Evolutionary conservation across 345 rosid genomes (phyloP), one percentile per base, ranked within the genome.

Genomic region (Hibiscus tridactylites): DNA sequence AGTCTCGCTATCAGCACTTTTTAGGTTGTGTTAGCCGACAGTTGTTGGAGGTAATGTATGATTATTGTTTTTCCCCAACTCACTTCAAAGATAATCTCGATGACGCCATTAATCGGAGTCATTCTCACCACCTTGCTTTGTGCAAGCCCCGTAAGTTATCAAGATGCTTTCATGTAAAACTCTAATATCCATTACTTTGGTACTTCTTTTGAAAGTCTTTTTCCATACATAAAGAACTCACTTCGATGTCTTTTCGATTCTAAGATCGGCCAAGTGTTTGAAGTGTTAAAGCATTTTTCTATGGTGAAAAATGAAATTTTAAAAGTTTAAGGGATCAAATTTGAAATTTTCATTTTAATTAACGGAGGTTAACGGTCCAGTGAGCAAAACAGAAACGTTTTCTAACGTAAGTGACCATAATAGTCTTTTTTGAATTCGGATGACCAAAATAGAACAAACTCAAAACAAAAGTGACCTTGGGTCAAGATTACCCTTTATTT

Each of bases 1-100:
- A 97, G 97, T 67, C 84, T 91, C 47, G 99, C 97, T 68, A 49
- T 94, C 64, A 95, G 99, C 81, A 95, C 99, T 61, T 95, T 95
- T 68, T 97, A 95, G 86, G 97, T 95, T 58, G 99, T 95, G 76
- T 79, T 95, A 80, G 82, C 97, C 97, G 71, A 92, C 97, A 21
- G 33, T 91, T 54, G 49, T 91, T 61, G 97, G 97, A 88, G 97
- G 97, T 91, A 76, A 74, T 52, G 66, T 29, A 26, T 12, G 26
- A 61, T 13, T 15, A 42, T 62, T 37, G 12, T 65, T 65, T 15
- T 42, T 59, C 98, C 97, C 28, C 89, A 88, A 59, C 86, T 95
- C 80, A 95, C 97, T 50, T 81, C 93, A 0, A 95, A 92, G 79
- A 89, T 95, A 61, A 71, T 85, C 79, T 68, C 89, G 2, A 83